These are phyloP conservation scores for Halophytophthora batemanensis DNA, from an alignment of 352 stramenopile species.

Conservation along the genomic window DNA sequence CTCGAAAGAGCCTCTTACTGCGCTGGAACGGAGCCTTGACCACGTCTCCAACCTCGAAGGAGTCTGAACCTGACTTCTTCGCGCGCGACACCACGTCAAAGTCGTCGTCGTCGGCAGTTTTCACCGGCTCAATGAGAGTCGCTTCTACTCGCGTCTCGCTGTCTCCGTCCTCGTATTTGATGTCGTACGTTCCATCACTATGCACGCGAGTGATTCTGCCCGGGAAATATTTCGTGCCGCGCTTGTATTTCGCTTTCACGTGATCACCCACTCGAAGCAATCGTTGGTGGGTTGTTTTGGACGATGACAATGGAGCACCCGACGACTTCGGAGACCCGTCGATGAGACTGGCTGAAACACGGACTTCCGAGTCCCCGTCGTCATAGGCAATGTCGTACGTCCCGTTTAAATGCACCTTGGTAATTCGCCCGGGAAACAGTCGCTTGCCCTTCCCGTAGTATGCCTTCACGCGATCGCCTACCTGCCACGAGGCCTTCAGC, in stretches of 20 bases:
- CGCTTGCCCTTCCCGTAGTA: constrained; percentile 18
- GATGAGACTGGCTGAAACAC: constrained; percentile 4
- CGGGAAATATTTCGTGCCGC: constrained; percentile 53
- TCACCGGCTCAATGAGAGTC: constrained; percentile 22
- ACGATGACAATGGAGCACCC: background rate
- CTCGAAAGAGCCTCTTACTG: constrained; percentile 35
- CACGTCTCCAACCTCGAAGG: constrained; percentile 33
- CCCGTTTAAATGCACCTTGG: constrained; percentile 25
- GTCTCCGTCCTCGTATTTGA: constrained; percentile 60
- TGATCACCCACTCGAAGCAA: background rate
- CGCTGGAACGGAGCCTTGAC: constrained; percentile 53
- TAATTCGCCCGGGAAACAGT: constrained; percentile 33
- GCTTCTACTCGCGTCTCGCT: constrained; percentile 33
- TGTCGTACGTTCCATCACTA: constrained; percentile 63
- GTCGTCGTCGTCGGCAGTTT: constrained; percentile 11
- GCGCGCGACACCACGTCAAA: constrained; percentile 34
- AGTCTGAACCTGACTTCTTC: constrained; percentile 4
- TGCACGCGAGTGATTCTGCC: constrained; percentile 58
- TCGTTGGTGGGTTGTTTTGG: background rate
- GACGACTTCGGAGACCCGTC: constrained; percentile 14
- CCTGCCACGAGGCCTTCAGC: constrained; percentile 24
- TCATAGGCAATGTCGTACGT: constrained; percentile 57
- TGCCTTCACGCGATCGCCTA: constrained; percentile 34
- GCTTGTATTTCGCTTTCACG: constrained; percentile 45
- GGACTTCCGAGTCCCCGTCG: constrained; percentile 29